Percentiles rank a stretch among this genome's conserved stretches.
These are phyloP conservation scores for Chlamydomonas incerta DNA, from an alignment of 139 green algal genomes.

Conservation along the genomic window DNA sequence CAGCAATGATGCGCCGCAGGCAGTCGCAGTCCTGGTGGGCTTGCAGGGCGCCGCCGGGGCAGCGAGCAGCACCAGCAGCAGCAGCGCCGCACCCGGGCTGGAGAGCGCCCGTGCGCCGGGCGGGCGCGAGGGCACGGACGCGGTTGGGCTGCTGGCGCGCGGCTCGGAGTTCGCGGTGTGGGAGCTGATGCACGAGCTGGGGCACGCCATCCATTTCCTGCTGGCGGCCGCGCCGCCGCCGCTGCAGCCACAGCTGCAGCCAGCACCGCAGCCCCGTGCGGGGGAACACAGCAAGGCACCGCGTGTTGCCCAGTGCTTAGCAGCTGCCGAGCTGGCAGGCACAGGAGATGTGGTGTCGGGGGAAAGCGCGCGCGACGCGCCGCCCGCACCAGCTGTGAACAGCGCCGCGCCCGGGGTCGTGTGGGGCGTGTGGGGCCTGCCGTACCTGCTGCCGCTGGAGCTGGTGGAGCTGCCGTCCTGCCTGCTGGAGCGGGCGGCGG, in stretches of 20 bases:
- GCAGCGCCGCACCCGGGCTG: not conserved
- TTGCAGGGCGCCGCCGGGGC: slow-evolving; percentile 14
- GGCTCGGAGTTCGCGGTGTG: slow-evolving; percentile 25
- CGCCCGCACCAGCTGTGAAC: not conserved
- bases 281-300: too few relatives aligned
- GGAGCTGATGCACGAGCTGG: slow-evolving; percentile 41
- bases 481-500: slow-evolving; percentile 19
- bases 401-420: too few relatives aligned
- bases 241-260: too few relatives aligned
- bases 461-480: slow-evolving; percentile 31
- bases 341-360: too few relatives aligned
- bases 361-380: too few relatives aligned
- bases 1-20: not conserved
- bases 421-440: not conserved
- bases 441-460: slow-evolving; percentile 29
- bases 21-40: slow-evolving; percentile 22
- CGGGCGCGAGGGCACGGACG: too few relatives aligned
- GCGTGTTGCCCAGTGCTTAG: too few relatives aligned
- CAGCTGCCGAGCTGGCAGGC: too few relatives aligned
- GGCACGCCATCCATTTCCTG: slow-evolving; percentile 35
- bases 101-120: too few relatives aligned
- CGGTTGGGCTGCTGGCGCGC: not conserved
- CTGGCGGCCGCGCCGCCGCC: slow-evolving; percentile 6
- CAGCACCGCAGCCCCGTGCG: not conserved
- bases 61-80: not conserved